These are phyloP conservation scores for Apophysomyces sp. DNA, from an alignment of 371 early-diverging fungal species.

Conservation along the genomic window DNA sequence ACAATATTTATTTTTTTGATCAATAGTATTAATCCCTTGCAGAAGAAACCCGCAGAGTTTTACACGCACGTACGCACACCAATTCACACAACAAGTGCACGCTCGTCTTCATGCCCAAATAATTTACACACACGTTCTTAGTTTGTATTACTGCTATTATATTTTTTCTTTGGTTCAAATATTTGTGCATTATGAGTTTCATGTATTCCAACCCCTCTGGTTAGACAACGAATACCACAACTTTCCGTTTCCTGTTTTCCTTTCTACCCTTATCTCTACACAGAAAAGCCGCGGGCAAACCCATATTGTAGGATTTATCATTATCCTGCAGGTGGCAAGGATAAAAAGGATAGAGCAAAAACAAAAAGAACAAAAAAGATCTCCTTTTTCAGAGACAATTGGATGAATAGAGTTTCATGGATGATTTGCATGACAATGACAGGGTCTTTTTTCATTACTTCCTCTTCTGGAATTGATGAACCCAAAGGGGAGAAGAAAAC, in stretches of 20 bases:
- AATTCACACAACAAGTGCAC: background rate
- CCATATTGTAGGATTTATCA: background rate
- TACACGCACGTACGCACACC: background rate
- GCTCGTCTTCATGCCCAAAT: background rate
- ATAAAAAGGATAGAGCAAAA: background rate
- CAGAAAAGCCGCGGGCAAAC: background rate
- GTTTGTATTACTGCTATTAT: background rate
- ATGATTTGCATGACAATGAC: background rate
- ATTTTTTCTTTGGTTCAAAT: background rate
- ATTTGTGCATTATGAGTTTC: background rate
- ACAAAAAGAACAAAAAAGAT: background rate
- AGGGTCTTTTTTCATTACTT: background rate
- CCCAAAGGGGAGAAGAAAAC: background rate
- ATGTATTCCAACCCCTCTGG: background rate
- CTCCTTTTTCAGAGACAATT: background rate
- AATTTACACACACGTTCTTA: background rate
- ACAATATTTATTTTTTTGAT: background rate
- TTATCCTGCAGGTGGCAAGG: slow-evolving; percentile 2
- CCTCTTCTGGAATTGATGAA: slow-evolving; percentile 1
- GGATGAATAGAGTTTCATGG: background rate
- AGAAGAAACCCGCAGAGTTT: background rate
- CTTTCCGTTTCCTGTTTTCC: background rate
- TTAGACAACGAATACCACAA: background rate
- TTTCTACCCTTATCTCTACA: background rate
- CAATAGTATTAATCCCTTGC: background rate